Evolutionary conservation across 1,284 basidiomycete species (phyloP).

Genomic region (Trametes sp.): DNA sequence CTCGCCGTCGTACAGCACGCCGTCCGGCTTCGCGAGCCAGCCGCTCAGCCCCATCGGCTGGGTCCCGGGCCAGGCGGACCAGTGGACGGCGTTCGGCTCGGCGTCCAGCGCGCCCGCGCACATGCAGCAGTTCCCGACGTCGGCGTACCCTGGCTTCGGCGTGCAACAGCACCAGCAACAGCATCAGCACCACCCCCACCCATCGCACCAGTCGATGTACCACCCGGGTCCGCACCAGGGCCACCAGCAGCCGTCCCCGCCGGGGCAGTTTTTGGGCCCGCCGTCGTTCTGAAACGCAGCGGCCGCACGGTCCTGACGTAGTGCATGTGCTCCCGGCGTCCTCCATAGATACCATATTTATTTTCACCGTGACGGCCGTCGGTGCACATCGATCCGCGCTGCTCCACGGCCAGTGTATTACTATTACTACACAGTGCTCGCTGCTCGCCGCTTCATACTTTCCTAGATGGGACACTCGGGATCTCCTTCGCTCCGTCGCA

Average conservation of each 20-base stretch:
- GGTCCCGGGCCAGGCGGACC: constrained; percentile 13
- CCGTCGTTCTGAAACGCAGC: constrained; percentile 6
- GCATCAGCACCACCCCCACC: not conserved
- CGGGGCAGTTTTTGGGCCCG: constrained; percentile 13
- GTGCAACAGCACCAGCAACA: constrained; percentile 8
- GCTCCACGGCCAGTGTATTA: too few species aligned
- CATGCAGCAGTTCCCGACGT: constrained; percentile 4
- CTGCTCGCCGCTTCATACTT: not conserved
- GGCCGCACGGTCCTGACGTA: not conserved
- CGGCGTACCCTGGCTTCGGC: constrained; percentile 12
- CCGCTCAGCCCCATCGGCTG: constrained; percentile 30
- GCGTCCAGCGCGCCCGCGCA: not conserved
- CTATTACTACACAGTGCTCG: not conserved
- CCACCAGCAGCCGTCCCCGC: constrained; percentile 12
- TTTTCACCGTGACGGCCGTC: not conserved
- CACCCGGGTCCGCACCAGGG: not conserved
- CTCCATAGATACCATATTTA: constrained; percentile 1
- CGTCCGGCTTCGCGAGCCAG: constrained; percentile 25
- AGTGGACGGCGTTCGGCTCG: constrained; percentile 4
- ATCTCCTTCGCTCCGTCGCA: not conserved
- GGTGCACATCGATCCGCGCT: not conserved
- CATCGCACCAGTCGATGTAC: not conserved
- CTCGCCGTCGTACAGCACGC: constrained; percentile 26
- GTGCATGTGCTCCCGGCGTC: constrained; percentile 5
- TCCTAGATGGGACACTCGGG: constrained; percentile 6